Evolutionary conservation across 139 green algal genomes (phyloP), one percentile per base, ranked within the genome.

Genomic region (Chlamydomonas sp.): DNA sequence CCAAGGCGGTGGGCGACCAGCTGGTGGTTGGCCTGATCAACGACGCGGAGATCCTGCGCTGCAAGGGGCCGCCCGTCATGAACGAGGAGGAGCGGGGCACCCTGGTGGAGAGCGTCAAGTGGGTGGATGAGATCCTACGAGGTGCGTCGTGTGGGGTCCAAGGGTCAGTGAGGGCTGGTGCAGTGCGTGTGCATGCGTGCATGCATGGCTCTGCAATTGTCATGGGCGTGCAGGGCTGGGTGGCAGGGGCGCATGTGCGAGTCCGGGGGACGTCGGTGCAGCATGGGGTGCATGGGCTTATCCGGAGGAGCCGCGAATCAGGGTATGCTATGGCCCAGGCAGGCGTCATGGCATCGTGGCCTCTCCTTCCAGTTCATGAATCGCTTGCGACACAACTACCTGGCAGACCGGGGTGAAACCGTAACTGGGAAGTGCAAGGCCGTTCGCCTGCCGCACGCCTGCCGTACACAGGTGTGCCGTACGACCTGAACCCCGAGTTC

Each of bases 51-150:
- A 99, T 99, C 81, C 72, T 94, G 85, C 92, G 93, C 71, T 97
- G 93, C 94, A 99, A 99, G 93, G 94, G 96, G 9, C 97, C 97
- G 0, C 98, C 98, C 15, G 96, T 99, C 73, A 93, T 98, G 90
- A 96, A 95, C 79, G 96, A 99, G 61, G 82, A 95, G 20, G 98
- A 99, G 91, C 91, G 98, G 64, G 93, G 93, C 61, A 90, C 89
- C 66, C 93, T 99, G 91, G 97, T 99, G 89, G 92, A 97, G 49
- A 89, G 92, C 61, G 94, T 99, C 16, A 99, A 99, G 89, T 99
- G 98, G 97, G 98, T 99, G 80, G 98, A 99, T 86, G 98, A 99
- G 87, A 94, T 99, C n/a, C 94, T 99, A 60, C 94, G 78, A 86
- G 91, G 92, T 93, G 69, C 71, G 72, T 1, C 64, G 5, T 79